Evolutionary conservation across 139 green algal species (phyloP).

Genomic region (Protoeuglena noctilucae): DNA sequence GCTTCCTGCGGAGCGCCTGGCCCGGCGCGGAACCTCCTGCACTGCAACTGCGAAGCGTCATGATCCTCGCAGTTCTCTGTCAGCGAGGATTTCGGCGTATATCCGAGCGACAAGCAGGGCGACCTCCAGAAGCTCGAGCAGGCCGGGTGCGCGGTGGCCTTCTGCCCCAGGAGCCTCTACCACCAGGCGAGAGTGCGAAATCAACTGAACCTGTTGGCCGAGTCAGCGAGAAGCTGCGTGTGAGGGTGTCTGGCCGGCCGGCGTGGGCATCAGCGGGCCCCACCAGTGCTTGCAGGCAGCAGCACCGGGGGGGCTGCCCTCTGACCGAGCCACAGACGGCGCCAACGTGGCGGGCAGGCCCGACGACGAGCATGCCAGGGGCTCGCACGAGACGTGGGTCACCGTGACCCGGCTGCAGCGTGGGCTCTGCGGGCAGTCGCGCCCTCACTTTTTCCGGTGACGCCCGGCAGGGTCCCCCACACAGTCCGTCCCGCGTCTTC

Average conservation of each 20-base stretch:
- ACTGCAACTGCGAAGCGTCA: background rate
- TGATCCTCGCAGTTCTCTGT: slow-evolving; percentile 49
- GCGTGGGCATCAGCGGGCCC: no score
- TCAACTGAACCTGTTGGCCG: no score
- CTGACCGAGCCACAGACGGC: background rate
- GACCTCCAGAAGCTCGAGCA: slow-evolving; percentile 54
- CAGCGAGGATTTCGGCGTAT: slow-evolving; percentile 88
- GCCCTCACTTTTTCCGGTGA: slow-evolving; percentile 94
- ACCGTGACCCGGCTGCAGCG: slow-evolving; percentile 60
- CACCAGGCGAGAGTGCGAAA: no score
- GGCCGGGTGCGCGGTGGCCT: slow-evolving; percentile 51
- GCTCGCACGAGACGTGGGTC: slow-evolving; percentile 66
- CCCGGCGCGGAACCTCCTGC: no score
- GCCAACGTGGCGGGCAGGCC: slow-evolving; percentile 8
- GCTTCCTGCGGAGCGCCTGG: no score
- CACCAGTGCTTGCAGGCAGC: slow-evolving; percentile 5
- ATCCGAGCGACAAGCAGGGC: slow-evolving; percentile 58
- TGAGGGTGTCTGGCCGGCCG: no score
- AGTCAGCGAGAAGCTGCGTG: no score
- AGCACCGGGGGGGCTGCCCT: background rate
- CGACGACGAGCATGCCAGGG: slow-evolving; percentile 17
- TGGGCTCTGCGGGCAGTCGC: slow-evolving; percentile 57
- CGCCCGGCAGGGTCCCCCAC: no score
- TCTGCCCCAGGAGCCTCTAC: slow-evolving; percentile 63
- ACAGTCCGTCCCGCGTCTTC: no score